Conservation (phyloP, 768 basidiomycete species). For the Botryobasidium botryosum region DNA sequence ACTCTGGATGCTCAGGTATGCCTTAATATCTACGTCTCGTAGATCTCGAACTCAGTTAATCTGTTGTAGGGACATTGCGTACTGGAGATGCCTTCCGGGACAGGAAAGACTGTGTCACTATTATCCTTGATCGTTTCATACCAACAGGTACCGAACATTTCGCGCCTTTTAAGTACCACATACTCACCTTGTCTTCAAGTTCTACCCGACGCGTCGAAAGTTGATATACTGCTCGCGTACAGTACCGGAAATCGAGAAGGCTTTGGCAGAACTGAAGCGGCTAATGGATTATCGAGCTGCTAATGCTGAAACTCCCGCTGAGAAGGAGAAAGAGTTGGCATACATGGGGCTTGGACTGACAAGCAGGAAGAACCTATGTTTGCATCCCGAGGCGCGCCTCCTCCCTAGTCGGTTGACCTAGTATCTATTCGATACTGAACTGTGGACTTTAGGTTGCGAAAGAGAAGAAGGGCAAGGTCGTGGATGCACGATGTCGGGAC, state of each 20-base stretch:
- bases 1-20: conserved; percentile 85
- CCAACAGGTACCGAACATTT: conserved; percentile 53
- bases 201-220: conserved; percentile 81
- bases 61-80: conserved; percentile 80
- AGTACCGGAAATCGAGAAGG: conserved; percentile 98
- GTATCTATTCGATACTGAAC: too few species aligned
- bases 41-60: background rate
- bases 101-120: conserved; percentile 95
- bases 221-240: conserved; percentile 98
- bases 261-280: conserved; percentile 83
- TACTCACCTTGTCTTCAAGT: conserved; percentile 29
- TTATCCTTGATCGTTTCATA: conserved; percentile 94
- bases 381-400: conserved; percentile 67
- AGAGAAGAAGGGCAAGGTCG: conserved; percentile 96
- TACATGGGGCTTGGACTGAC: conserved; percentile 88
- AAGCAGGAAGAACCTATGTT: conserved; percentile 89
- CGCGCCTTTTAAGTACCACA: background rate
- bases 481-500: conserved; percentile 94
- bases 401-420: background rate
- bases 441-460: conserved; percentile 52
- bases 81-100: conserved; percentile 99
- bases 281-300: conserved; percentile 75
- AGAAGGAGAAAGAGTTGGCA: conserved; percentile 56
- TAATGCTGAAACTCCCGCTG: conserved; percentile 42
- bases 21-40: background rate